Evolutionary conservation across 2,329 filamentous ascomycete species (phyloP), one percentile per base, ranked within the genome.

Genomic region (Exutisphaerella laricina): DNA sequence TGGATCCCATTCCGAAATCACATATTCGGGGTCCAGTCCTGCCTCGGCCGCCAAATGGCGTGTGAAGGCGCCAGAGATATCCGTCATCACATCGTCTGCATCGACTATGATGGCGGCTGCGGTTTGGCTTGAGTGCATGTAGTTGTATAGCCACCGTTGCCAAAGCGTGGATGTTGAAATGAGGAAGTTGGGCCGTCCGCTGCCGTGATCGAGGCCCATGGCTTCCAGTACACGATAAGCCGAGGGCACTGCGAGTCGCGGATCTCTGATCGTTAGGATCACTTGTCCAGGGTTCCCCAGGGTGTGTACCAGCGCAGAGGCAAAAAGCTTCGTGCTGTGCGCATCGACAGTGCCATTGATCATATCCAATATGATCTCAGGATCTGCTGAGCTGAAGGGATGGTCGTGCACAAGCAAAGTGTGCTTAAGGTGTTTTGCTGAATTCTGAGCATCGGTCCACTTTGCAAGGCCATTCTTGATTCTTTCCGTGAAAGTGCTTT

Each of bases 231-330:
- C 43, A 10, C 66, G 65, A 47, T 64, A 65, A 17, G 59, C 50
- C 1, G 67, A 70, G 4, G 66, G 61, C 31, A 65, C 68, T 7
- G 59, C 50, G 20, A 70, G 48, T 8, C 64, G 65, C 3, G 67
- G 67, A 42, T 70, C 64, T 2, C 45, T 39, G 21, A 46, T 42
- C 4, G 44, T 42, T 25, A 46, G 22, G 44, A 46, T 42, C 9
- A 41, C 21, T 28, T 39, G 5, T 14, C 30, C 30, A 2, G 17
- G 8, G 8, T 32, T 18, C 13, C 17, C 9, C 14, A 32, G 30
- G 8, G 20, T 9, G 8, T 32, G 14, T 7, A 5, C 7, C 2
- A 32, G 13, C 3, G 17, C 6, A 9, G 14, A 17, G 17, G 30
- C 30, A 10, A 32, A 32, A 17, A 32, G 30, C 8, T 32, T 17